These are phyloP conservation scores for Spiraea crenata DNA, from an alignment of 331 rosid species.

Conservation along the genomic window DNA sequence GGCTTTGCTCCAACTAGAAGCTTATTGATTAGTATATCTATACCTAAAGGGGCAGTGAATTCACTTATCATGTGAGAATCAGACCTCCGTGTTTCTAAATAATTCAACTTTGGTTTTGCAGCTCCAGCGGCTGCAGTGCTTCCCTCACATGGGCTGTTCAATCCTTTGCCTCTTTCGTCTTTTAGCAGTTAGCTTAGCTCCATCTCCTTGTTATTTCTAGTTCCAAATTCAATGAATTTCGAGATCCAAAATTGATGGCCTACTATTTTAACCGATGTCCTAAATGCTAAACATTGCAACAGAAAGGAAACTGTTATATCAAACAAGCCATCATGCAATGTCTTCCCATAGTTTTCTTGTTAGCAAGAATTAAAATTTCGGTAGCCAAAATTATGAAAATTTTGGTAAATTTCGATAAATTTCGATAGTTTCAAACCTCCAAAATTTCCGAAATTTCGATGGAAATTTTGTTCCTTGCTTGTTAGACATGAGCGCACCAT, in stretches of 20 bases:
- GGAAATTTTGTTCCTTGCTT: no score
- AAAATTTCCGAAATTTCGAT: no score
- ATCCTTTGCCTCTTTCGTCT: constrained; percentile 12
- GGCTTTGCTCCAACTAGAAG: no score
- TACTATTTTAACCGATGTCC: background rate
- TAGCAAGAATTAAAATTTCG: no score
- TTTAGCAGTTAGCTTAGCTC: background rate
- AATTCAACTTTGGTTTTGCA: background rate
- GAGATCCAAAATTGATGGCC: constrained; percentile 3
- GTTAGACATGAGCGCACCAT: no score
- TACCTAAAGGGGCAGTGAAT: background rate
- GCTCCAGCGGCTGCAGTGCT: background rate
- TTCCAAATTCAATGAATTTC: background rate
- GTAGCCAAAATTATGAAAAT: no score
- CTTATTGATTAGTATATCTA: background rate
- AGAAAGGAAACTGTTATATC: background rate
- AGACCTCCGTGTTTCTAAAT: background rate
- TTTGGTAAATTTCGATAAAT: no score
- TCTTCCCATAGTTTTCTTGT: no score
- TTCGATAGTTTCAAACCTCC: no score
- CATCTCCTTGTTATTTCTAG: background rate
- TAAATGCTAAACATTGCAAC: background rate
- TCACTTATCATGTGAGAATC: background rate
- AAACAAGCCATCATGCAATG: no score
- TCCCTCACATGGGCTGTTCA: constrained; percentile 16